Evolutionary conservation across 2,329 filamentous ascomycete genomes (phyloP).

Genomic region (Diaporthe ilicicola): DNA sequence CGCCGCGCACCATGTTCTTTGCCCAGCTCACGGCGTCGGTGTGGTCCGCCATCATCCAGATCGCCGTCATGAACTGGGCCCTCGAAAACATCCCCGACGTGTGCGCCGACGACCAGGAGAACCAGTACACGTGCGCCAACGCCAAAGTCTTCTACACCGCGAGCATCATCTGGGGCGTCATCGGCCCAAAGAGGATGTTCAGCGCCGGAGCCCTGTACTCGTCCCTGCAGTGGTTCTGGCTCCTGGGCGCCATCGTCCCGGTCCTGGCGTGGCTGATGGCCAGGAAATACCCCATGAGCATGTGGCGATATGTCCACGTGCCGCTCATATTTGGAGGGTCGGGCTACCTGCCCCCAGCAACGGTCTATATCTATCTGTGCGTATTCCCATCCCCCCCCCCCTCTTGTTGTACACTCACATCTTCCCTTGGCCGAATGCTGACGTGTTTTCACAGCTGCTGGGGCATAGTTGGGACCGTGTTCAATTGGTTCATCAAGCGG

Average conservation of each 20-base stretch:
- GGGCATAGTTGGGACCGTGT: slow-evolving; percentile 72
- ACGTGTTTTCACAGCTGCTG: slow-evolving; percentile 54
- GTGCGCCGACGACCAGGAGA: slow-evolving; percentile 62
- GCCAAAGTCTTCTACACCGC: slow-evolving; percentile 71
- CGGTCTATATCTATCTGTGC: slow-evolving; percentile 71
- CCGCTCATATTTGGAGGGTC: slow-evolving; percentile 75
- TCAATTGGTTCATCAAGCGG: slow-evolving; percentile 74
- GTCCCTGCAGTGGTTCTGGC: slow-evolving; percentile 74
- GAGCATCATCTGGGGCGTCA: slow-evolving; percentile 77
- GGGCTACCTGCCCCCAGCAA: slow-evolving; percentile 72
- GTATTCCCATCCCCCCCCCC: not conserved
- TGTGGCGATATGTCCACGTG: slow-evolving; percentile 72
- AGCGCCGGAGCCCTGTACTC: slow-evolving; percentile 69
- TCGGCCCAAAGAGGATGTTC: slow-evolving; percentile 77
- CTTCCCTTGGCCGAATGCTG: not conserved
- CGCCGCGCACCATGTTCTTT: slow-evolving; percentile 68
- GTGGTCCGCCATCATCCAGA: slow-evolving; percentile 69
- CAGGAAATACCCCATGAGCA: slow-evolving; percentile 66
- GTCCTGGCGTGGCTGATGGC: slow-evolving; percentile 70
- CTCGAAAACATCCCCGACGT: slow-evolving; percentile 69
- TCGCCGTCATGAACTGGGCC: slow-evolving; percentile 73
- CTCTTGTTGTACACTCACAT: not conserved
- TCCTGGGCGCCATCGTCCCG: slow-evolving; percentile 70
- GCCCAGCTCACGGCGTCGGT: slow-evolving; percentile 67
- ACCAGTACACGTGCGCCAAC: slow-evolving; percentile 65